phyloP scores from a whole-genome alignment of 2,329 filamentous ascomycete genomes.

The Teratosphaeria pseudoeucalypti region DNA sequence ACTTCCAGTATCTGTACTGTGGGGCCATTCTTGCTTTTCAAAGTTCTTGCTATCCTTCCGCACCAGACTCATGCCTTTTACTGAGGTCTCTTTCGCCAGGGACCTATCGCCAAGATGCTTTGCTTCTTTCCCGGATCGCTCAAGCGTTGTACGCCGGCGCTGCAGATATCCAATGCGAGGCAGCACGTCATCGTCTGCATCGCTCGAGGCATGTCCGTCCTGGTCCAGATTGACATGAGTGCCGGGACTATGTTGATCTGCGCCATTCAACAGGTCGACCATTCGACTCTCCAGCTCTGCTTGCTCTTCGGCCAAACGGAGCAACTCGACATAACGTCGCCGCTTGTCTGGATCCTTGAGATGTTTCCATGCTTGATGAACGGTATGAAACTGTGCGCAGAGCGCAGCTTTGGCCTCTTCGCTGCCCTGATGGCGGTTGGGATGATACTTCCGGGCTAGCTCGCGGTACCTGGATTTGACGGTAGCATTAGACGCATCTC shows the following conservation, averaged over 20 bases:
- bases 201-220: conserved; percentile 23
- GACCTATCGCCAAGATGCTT: background rate
- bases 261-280: conserved; percentile 13
- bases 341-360: conserved; percentile 19
- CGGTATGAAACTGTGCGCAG: conserved; percentile 19
- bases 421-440: conserved; percentile 37
- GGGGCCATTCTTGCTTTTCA: background rate
- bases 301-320: conserved; percentile 21
- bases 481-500: conserved; percentile 61
- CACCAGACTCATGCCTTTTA: background rate
- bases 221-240: conserved; percentile 7
- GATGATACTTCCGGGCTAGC: conserved; percentile 73
- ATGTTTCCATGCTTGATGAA: conserved; percentile 22
- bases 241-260: conserved; percentile 2
- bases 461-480: conserved; percentile 89
- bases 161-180: conserved; percentile 16
- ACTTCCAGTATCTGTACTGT: background rate
- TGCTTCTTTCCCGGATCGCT: conserved; percentile 1
- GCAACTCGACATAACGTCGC: conserved; percentile 18
- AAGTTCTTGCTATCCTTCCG: background rate
- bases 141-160: conserved; percentile 14
- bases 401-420: conserved; percentile 31
- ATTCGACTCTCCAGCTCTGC: conserved; percentile 16
- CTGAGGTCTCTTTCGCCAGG: background rate
- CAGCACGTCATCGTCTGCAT: conserved; percentile 23